Evolutionary conservation across 228 moss, liverwort and hornwort species (phyloP).

Genomic region (Sphagnum magellanicum): DNA sequence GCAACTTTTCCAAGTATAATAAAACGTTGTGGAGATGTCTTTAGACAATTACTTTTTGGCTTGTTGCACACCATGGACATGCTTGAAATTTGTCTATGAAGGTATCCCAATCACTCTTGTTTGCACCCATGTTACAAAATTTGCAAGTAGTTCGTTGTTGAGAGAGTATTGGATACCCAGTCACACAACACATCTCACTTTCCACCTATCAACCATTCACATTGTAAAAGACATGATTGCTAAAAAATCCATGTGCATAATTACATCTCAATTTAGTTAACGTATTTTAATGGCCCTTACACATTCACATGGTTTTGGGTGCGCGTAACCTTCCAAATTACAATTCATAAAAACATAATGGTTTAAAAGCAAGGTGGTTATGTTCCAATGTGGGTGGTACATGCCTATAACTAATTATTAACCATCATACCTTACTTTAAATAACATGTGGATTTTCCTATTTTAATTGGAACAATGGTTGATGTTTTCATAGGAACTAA

Average conservation of each 20-base stretch:
- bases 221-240: not conserved
- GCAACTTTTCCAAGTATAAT: too few species aligned
- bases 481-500: not conserved
- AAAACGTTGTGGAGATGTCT: too few species aligned
- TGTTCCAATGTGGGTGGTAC: too few species aligned
- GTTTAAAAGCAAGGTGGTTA: too few species aligned
- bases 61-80: conserved; percentile 71
- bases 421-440: too few species aligned
- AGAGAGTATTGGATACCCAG: conserved; percentile 71
- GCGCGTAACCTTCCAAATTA: too few species aligned
- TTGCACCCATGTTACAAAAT: conserved; percentile 64
- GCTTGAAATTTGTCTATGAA: conserved; percentile 56
- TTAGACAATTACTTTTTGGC: too few species aligned
- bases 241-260: not conserved
- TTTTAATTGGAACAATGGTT: not conserved
- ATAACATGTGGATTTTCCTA: not conserved
- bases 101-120: conserved; percentile 77
- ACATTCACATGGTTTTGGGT: too few species aligned
- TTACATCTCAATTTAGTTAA: too few species aligned
- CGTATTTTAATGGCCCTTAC: too few species aligned
- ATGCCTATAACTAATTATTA: too few species aligned
- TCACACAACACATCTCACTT: conserved; percentile 73
- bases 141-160: conserved; percentile 56
- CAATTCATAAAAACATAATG: too few species aligned
- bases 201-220: conserved; percentile 19